Conservation (phyloP, 2,329 filamentous ascomycete species). For the Botrytis galanthina region DNA sequence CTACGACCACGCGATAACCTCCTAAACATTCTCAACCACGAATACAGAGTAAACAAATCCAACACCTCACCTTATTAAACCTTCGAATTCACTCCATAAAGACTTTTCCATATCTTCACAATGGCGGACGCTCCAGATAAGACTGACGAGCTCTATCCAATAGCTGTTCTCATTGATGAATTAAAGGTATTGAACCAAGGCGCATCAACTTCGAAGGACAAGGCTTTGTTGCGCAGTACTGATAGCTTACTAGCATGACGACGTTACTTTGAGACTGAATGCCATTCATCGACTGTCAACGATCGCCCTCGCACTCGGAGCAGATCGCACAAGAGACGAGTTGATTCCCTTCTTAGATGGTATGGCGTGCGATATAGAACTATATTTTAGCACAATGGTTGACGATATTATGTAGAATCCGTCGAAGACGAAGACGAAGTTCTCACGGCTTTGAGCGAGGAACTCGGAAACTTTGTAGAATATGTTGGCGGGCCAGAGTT, state of each 20-base stretch:
- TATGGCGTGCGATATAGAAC: conserved; percentile 49
- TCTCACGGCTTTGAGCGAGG: conserved; percentile 92
- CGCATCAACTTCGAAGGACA: conserved; percentile 6
- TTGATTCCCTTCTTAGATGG: conserved; percentile 98
- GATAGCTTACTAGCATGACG: conserved; percentile 72
- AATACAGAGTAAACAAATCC: conserved; percentile 36
- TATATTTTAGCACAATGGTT: conserved; percentile 25
- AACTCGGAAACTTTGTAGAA: conserved; percentile 94
- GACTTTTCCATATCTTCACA: conserved; percentile 45
- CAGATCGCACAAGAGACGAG: conserved; percentile 96
- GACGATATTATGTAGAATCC: conserved; percentile 65
- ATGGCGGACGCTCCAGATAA: conserved; percentile 88
- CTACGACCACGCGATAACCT: conserved; percentile 37
- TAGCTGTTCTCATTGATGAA: conserved; percentile 99
- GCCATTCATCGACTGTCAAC: conserved; percentile 97
- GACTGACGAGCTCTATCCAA: conserved; percentile 99
- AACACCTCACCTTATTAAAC: conserved; percentile 36
- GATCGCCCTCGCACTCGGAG: conserved; percentile 91
- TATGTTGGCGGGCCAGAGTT: conserved; percentile 93
- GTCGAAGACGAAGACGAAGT: conserved; percentile 99
- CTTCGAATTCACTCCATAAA: conserved; percentile 35
- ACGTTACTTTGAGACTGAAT: conserved; percentile 95
- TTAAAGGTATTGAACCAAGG: conserved; percentile 70
- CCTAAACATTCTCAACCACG: conserved; percentile 19
- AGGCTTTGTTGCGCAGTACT: conserved; percentile 23